Evolutionary conservation across 352 stramenopile genomes (phyloP), one percentile per base, ranked within the genome.

Genomic region (Pythium grandisporangium): DNA sequence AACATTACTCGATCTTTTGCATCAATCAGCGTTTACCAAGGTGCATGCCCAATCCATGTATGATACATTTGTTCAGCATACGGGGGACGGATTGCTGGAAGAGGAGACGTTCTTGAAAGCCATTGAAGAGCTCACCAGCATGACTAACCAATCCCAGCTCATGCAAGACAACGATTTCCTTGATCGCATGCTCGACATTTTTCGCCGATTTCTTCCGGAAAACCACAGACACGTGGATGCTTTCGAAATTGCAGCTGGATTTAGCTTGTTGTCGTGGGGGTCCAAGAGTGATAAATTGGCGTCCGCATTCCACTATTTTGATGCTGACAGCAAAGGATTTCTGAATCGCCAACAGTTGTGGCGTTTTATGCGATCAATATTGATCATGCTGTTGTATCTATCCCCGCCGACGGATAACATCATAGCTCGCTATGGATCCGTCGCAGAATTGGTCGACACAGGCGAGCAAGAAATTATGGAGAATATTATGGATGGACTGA

Each of bases 231-330:
- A 66, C 1, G 80, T 90, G 4, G 80, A 93, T 27, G 80, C 80
- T 3, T 90, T 88, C 26, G 80, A 93, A 46, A 70, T 93, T 14
- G 80, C 80, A 1, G 80, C 80, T 5, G 80, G 75, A 0, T 91
- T 91, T 29, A 88, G 71, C 35, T 46, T 93, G 11, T 86, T 93
- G 47, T 57, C 71, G 11, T 84, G 69, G 62, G 80, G 80, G 1
- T 91, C 80, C 5, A 93, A 93, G 42, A 93, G 80, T 30, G 80
- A 93, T 56, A 93, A 93, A 27, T 53, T 93, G 6, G 58, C 62
- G n/a, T 75, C 73, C 12, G 63, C 77, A 0, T 93, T 93, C 37
- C 75, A 93, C 48, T 93, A 84, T 41, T 93, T 91, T 35, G 80
- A 93, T 32, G 63, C 66, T 5, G 80, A 93, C 26, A 78, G 73